Evolutionary conservation across 257 asterid species (phyloP).

Genomic region (Prunella vulgaris): DNA sequence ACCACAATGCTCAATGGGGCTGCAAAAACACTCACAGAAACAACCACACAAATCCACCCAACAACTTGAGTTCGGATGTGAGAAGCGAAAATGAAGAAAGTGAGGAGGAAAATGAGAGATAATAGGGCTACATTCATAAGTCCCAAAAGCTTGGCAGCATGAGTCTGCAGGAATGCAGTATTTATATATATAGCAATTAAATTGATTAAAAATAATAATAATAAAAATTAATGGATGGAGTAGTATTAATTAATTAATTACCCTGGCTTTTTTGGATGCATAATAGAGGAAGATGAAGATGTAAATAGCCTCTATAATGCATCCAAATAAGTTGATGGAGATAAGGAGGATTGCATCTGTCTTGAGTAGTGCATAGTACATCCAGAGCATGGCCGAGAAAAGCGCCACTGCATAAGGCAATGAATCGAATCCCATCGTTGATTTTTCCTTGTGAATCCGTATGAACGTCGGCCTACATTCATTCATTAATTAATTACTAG

Average conservation of each 20-base stretch:
- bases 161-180: slow-evolving; percentile 18
- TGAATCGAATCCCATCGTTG: slow-evolving; percentile 49
- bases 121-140: slow-evolving; percentile 38
- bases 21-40: slow-evolving; percentile 48
- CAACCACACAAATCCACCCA: slow-evolving; percentile 60
- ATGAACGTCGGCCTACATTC: slow-evolving; percentile 45
- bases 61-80: slow-evolving; percentile 31
- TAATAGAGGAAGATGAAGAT: slow-evolving; percentile 35
- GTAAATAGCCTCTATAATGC: slow-evolving; percentile 43
- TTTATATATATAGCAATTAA: no score
- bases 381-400: slow-evolving; percentile 49
- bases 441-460: slow-evolving; percentile 42
- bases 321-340: slow-evolving; percentile 50
- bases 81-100: slow-evolving; percentile 35
- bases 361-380: slow-evolving; percentile 47
- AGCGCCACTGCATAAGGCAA: slow-evolving; percentile 50
- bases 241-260: background rate
- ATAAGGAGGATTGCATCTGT: slow-evolving; percentile 37
- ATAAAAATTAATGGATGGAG: no score
- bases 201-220: no score
- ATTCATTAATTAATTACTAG: no score
- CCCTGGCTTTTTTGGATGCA: slow-evolving; percentile 49
- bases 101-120: slow-evolving; percentile 28
- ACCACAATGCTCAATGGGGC: slow-evolving; percentile 56
- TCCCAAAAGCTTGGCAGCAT: slow-evolving; percentile 34